Evolutionary conservation across 495 filamentous ascomycete genomes (phyloP).

Genomic region (Aspergillus heteromorphus): DNA sequence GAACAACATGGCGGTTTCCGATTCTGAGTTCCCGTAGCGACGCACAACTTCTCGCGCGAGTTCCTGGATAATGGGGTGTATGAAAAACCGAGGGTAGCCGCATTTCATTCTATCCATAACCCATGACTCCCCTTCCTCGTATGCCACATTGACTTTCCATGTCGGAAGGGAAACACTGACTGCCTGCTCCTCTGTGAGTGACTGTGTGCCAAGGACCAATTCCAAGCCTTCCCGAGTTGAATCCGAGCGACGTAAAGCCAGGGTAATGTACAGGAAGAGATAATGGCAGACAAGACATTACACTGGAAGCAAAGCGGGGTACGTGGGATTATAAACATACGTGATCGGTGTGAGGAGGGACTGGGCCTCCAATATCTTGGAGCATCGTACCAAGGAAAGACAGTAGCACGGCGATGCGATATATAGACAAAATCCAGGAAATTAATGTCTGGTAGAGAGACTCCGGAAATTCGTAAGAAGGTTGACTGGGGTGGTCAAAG

Average conservation of each 20-base stretch:
- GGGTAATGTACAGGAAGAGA: neutral
- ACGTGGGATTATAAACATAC: conserved; percentile 36
- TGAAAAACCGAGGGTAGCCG: conserved; percentile 93
- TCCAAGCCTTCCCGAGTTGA: neutral
- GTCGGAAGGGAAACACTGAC: conserved; percentile 94
- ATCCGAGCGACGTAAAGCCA: neutral
- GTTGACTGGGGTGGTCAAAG: neutral
- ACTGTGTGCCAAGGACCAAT: neutral
- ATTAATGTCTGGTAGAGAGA: conserved; percentile 1
- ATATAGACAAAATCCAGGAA: neutral
- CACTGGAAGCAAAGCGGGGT: conserved; percentile 2
- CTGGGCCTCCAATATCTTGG: conserved; percentile 37
- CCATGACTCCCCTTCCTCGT: conserved; percentile 88
- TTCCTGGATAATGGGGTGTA: conserved; percentile 74
- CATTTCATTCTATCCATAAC: conserved; percentile 79
- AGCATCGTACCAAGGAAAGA: conserved; percentile 25
- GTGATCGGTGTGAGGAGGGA: conserved; percentile 51
- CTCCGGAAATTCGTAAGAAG: neutral
- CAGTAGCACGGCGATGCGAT: neutral
- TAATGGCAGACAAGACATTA: neutral
- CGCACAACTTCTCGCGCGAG: conserved; percentile 65
- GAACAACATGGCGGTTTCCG: conserved; percentile 73
- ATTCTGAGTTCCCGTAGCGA: conserved; percentile 51
- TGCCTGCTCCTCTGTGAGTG: conserved; percentile 51
- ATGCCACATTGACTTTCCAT: conserved; percentile 85